Evolutionary conservation across 2,329 filamentous ascomycete genomes (phyloP).

Genomic region (Karstenula rhodostoma): DNA sequence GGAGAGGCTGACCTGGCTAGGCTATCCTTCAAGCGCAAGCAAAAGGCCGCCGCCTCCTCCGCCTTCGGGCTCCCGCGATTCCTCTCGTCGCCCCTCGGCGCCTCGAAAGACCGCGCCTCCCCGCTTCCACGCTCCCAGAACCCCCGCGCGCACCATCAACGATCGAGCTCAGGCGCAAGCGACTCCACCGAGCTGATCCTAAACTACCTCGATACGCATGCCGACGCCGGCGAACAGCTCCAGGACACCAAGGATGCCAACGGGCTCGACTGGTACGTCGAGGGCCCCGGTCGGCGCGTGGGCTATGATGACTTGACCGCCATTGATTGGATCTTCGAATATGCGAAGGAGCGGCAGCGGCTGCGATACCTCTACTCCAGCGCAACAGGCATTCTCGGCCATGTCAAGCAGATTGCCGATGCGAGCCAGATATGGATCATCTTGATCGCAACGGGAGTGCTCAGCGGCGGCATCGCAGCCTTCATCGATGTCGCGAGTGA

Average conservation of each 20-base stretch:
- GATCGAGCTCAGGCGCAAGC: constrained; percentile 28
- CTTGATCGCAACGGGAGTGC: constrained; percentile 82
- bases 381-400: constrained; percentile 74
- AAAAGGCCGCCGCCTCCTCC: constrained; percentile 55
- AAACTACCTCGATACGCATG: constrained; percentile 51
- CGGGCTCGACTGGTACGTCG: constrained; percentile 81
- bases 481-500: constrained; percentile 89
- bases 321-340: constrained; percentile 99
- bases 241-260: constrained; percentile 55
- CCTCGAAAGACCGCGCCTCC: constrained; percentile 38
- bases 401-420: constrained; percentile 77
- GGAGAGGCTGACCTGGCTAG: constrained; percentile 31
- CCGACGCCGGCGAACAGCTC: constrained; percentile 47
- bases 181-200: constrained; percentile 52
- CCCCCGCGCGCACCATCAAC: constrained; percentile 33
- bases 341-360: constrained; percentile 92
- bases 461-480: constrained; percentile 84
- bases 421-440: constrained; percentile 92
- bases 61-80: constrained; percentile 55
- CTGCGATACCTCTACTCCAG: constrained; percentile 77
- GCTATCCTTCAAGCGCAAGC: constrained; percentile 76
- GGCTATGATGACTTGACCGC: constrained; percentile 96
- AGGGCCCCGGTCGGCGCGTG: constrained; percentile 87
- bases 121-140: constrained; percentile 38
- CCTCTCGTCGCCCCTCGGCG: constrained; percentile 51